Conservation (phyloP, 2,329 filamentous ascomycete species). For the Diaporthe citrichinensis region DNA sequence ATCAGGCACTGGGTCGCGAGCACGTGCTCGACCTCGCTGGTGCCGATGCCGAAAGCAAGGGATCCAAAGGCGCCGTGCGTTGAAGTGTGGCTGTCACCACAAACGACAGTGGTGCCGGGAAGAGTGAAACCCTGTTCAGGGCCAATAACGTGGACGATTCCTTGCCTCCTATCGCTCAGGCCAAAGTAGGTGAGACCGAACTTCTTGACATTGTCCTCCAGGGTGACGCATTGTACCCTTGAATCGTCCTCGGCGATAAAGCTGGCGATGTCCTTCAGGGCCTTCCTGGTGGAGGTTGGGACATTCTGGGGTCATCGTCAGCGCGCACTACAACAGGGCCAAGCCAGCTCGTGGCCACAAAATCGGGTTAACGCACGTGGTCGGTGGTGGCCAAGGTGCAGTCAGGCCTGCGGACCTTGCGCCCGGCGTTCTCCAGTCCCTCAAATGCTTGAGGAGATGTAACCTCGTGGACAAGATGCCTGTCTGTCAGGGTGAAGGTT, state of each 20-base stretch:
- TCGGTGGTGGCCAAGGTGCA: conserved; percentile 97
- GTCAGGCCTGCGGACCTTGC: conserved; percentile 92
- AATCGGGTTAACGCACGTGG: conserved; percentile 75
- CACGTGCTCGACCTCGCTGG: conserved; percentile 98
- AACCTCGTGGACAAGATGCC: conserved; percentile 98
- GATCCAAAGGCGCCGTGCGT: conserved; percentile 97
- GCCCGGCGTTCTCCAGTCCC: conserved; percentile 88
- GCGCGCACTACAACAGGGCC: neutral
- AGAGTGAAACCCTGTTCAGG: conserved; percentile 99
- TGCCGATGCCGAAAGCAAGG: conserved; percentile 96
- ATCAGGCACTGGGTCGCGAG: conserved; percentile 96
- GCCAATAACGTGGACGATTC: conserved; percentile 98
- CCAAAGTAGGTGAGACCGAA: conserved; percentile 98
- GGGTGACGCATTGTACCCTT: conserved; percentile 91
- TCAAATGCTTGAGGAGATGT: conserved; percentile 99
- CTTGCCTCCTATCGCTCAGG: conserved; percentile 94
- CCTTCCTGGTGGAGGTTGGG: conserved; percentile 90
- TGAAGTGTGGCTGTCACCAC: conserved; percentile 97
- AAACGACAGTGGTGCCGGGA: conserved; percentile 95
- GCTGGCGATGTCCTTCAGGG: conserved; percentile 91
- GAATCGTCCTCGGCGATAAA: conserved; percentile 98
- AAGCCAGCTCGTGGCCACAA: neutral
- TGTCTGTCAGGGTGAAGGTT: conserved; percentile 67
- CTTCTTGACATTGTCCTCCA: conserved; percentile 97
- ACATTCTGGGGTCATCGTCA: conserved; percentile 77